phyloP scores from a whole-genome alignment of 352 stramenopile species.

The Peronospora farinosa region DNA sequence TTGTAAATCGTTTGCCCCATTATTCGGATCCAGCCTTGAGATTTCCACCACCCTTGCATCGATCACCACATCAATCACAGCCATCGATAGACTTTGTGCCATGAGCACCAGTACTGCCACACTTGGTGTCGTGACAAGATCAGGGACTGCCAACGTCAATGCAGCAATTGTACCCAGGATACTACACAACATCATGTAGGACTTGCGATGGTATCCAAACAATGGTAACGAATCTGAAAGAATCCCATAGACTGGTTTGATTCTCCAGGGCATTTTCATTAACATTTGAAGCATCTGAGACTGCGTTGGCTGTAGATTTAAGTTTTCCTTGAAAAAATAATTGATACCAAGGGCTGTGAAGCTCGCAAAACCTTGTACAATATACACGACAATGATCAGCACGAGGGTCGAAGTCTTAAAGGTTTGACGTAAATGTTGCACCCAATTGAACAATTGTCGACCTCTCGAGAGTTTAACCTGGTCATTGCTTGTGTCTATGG shows the following conservation, averaged over 20 bases:
- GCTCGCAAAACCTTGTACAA: conserved; percentile 91
- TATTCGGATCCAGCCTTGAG: conserved; percentile 70
- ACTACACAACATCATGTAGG: conserved; percentile 91
- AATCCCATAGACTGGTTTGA: conserved; percentile 95
- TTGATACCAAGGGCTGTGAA: conserved; percentile 90
- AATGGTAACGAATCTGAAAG: conserved; percentile 92
- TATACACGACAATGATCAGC: conserved; percentile 84
- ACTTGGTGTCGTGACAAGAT: conserved; percentile 46
- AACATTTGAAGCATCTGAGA: conserved; percentile 89
- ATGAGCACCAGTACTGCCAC: conserved; percentile 59
- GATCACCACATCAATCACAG: conserved; percentile 95
- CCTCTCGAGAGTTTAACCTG: conserved; percentile 12
- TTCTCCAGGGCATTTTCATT: conserved; percentile 91
- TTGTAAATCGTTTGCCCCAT: conserved; percentile 89
- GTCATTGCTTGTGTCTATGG: conserved; percentile 7
- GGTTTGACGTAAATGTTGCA: conserved; percentile 45
- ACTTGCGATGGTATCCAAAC: conserved; percentile 91
- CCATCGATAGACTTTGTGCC: conserved; percentile 81
- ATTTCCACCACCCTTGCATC: conserved; percentile 95
- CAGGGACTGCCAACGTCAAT: conserved; percentile 49
- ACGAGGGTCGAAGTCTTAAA: conserved; percentile 68
- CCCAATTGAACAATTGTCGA: conserved; percentile 44
- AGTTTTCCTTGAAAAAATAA: conserved; percentile 96
- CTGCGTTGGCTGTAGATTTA: conserved; percentile 89
- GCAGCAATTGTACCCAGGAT: conserved; percentile 50